Conservation (phyloP, 352 stramenopile species). For the Pythium oligandrum region DNA sequence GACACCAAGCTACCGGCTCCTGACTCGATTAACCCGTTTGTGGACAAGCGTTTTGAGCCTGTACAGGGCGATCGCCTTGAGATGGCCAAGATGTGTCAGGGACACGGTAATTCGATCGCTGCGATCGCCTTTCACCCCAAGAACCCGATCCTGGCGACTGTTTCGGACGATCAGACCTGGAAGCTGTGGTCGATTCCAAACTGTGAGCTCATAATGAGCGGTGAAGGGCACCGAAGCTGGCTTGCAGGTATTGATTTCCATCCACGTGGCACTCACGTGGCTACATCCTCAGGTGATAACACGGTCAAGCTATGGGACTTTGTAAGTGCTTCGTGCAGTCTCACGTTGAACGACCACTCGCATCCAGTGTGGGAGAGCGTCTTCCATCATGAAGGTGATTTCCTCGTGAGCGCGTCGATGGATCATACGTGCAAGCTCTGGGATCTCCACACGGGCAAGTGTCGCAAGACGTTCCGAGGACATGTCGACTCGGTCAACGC, state of each 20-base stretch:
- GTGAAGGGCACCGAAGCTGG: constrained; percentile 91
- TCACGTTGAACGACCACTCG: constrained; percentile 90
- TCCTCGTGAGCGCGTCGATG: constrained; percentile 90
- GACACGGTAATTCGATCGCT: constrained; percentile 88
- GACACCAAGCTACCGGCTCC: constrained; percentile 63
- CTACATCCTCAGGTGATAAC: constrained; percentile 89
- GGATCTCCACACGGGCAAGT: constrained; percentile 87
- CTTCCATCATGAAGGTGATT: constrained; percentile 93
- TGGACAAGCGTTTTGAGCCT: constrained; percentile 69
- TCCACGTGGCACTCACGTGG: constrained; percentile 88
- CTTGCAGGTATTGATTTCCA: constrained; percentile 90
- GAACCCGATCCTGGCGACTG: constrained; percentile 90
- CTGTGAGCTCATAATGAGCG: constrained; percentile 94
- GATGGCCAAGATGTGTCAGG: constrained; percentile 84
- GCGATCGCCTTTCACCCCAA: constrained; percentile 91
- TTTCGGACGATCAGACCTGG: constrained; percentile 93
- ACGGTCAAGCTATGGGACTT: constrained; percentile 96
- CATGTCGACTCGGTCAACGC: constrained; percentile 95
- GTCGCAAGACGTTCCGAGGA: constrained; percentile 90
- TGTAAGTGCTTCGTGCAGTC: constrained; percentile 77
- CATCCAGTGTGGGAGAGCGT: constrained; percentile 91
- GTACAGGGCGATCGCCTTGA: constrained; percentile 72
- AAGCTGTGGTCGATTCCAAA: constrained; percentile 92
- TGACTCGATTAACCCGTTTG: constrained; percentile 63
- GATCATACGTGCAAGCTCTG: constrained; percentile 93